Percentiles rank a stretch among this genome's conserved stretches.
These are phyloP conservation scores for Euphorbia celastroides DNA, from an alignment of 441 rosid species.

Conservation along the genomic window DNA sequence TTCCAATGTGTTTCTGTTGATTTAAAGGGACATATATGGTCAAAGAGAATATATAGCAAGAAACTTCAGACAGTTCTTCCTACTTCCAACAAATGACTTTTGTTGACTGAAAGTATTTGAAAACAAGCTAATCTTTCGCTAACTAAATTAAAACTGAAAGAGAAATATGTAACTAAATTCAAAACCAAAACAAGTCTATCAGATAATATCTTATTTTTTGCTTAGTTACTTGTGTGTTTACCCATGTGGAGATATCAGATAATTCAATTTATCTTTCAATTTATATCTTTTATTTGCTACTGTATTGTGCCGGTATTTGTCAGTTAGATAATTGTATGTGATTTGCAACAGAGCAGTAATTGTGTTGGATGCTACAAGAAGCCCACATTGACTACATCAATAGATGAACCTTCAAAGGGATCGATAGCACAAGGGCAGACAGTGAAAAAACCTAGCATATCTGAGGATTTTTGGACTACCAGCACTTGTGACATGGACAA, in stretches of 20 bases:
- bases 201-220: not conserved
- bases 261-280: not conserved
- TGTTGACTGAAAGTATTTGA: not conserved
- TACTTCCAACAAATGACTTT: not conserved
- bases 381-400: conserved; percentile 35
- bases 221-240: not conserved
- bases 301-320: conserved; percentile 11
- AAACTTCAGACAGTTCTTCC: not conserved
- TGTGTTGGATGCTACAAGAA: conserved; percentile 66
- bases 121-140: not conserved
- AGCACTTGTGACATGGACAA: conserved; percentile 53
- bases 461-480: conserved; percentile 55
- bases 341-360: conserved; percentile 84
- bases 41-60: not conserved
- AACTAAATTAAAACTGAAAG: not conserved
- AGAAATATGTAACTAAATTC: not conserved
- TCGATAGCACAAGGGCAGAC: conserved; percentile 34
- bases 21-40: not conserved
- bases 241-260: conserved; percentile 9
- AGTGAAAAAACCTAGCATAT: conserved; percentile 38
- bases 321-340: conserved; percentile 34
- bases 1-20: not conserved
- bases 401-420: conserved; percentile 51
- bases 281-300: not conserved
- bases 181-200: not conserved